A percentile compares a stretch with the other conserved stretches of the same genome.
These are phyloP conservation scores for Pleurotus djamor DNA, from an alignment of 768 basidiomycete genomes.

Conservation along the genomic window DNA sequence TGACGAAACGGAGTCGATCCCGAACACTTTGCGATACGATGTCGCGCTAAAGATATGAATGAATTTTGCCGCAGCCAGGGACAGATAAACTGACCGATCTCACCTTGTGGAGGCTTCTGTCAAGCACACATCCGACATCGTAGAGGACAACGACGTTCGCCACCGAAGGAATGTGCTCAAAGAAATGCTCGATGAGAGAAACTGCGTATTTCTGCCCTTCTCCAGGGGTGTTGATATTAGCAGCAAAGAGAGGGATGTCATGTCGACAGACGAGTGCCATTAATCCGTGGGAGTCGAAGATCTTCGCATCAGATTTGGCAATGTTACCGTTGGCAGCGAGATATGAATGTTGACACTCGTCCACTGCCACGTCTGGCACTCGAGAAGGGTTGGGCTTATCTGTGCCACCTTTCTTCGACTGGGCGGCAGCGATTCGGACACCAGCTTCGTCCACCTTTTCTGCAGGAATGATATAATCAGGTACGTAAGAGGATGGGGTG, in stretches of 20 bases:
- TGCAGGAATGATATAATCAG: too few relatives aligned
- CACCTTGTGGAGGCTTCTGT: constrained; percentile 25
- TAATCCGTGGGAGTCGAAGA: constrained; percentile 30
- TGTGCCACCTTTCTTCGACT: too few relatives aligned
- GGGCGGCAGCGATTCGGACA: too few relatives aligned
- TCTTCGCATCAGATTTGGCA: constrained; percentile 17
- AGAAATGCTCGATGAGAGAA: constrained; percentile 26
- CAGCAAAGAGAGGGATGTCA: constrained; percentile 30
- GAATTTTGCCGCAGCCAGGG: too few relatives aligned
- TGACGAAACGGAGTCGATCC: constrained; percentile 22
- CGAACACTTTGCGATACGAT: constrained; percentile 17
- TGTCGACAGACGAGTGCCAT: constrained; percentile 37
- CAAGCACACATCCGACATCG: constrained; percentile 31
- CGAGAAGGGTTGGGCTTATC: too few relatives aligned
- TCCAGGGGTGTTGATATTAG: constrained; percentile 37
- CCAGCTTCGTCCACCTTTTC: too few relatives aligned
- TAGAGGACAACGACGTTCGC: constrained; percentile 25
- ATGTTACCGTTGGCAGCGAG: constrained; percentile 28
- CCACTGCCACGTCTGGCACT: constrained; percentile 31
- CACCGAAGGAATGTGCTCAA: constrained; percentile 19
- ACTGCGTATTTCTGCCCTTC: constrained; percentile 36
- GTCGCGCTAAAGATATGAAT: constrained; percentile 19
- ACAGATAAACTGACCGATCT: too few relatives aligned
- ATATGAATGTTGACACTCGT: constrained; percentile 29
- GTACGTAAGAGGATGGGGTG: too few relatives aligned